Evolutionary conservation across 768 basidiomycete species (phyloP), one percentile per base, ranked within the genome.

Genomic region (Gloeophyllum trabeum): DNA sequence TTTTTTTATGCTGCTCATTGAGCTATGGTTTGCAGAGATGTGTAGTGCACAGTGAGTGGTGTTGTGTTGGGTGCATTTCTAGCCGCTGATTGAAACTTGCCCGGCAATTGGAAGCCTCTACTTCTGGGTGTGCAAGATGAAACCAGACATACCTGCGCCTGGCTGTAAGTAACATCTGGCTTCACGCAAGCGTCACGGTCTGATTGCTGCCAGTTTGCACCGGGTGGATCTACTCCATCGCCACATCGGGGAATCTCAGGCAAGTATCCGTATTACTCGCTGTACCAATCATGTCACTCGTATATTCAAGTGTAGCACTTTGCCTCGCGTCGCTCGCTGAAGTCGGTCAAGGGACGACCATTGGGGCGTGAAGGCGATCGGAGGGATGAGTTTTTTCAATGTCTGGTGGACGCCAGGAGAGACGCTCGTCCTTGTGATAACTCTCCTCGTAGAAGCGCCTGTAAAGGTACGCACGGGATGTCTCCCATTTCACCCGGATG

Each of bases 101-200:
- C 73, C 73, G 1, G 71, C 73, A 2, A 67, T 76, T 62, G 75
- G 74, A 18, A 75, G 73, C 4, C 56, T 76, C 39, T 78, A 77
- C 53, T 78, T 76, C 51, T 76, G 75, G 75, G 74, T 75, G 7
- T 76, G 73, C 58, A 70, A 66, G 50, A 71, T 76, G 71, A 74
- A 75, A 49, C 71, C 73, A 0, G 63, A 73, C 37, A 46, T 60
- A 12, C 75, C 73, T 2, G 57, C 73, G 14, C 61, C 76, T 4
- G 75, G 74, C 16, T 77, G 70, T 71, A 52, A 56, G 69, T 54
- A 16, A 21, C 12, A 2, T 35, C 12, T 21, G 5, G 1, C 12
- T 3, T 16, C 25, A n/a, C 32, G 6, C 14, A 19, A 13, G n/a
- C n/a, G n/a, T n/a, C n/a, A n/a, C n/a, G n/a, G n/a, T n/a, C n/a